A percentile compares a stretch with the other conserved stretches of the same genome.
phyloP scores from a whole-genome alignment of 192 early-diverging fungal species.

The Bifiguratus adelaidae region DNA sequence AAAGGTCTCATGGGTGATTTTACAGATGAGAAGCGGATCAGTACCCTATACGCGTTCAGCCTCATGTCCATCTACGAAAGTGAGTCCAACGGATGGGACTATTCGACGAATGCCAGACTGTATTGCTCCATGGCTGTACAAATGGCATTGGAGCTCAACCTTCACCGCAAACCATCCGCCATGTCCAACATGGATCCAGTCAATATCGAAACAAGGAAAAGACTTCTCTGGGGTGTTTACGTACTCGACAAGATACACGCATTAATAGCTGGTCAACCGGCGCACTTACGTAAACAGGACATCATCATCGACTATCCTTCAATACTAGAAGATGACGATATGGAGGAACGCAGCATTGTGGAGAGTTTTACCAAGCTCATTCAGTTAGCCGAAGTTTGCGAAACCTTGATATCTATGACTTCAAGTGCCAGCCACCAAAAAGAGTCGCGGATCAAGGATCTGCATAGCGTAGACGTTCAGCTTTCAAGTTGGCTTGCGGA shows the following conservation, averaged over 20 bases:
- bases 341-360: conserved; percentile 5
- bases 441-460: conserved; percentile 6
- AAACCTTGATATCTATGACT: conserved; percentile 4
- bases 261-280: conserved; percentile 11
- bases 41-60: conserved; percentile 16
- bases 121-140: conserved; percentile 14
- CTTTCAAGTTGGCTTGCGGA: too few species aligned
- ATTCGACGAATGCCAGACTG: background rate
- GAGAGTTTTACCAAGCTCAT: conserved; percentile 5
- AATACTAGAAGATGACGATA: conserved; percentile 11
- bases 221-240: conserved; percentile 20
- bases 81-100: background rate
- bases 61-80: conserved; percentile 11
- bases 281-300: conserved; percentile 3
- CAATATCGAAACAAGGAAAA: conserved; percentile 19
- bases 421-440: conserved; percentile 1
- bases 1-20: conserved; percentile 21
- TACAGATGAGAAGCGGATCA: conserved; percentile 16
- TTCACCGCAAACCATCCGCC: conserved; percentile 1
- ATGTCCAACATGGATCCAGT: too few species aligned
- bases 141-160: conserved; percentile 7
- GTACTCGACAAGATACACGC: conserved; percentile 13
- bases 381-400: conserved; percentile 12
- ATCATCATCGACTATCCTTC: conserved; percentile 11
- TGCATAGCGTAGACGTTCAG: conserved; percentile 7